These are phyloP conservation scores for Phlegmacium glaucopus DNA, from an alignment of 768 basidiomycete species.

Conservation along the genomic window DNA sequence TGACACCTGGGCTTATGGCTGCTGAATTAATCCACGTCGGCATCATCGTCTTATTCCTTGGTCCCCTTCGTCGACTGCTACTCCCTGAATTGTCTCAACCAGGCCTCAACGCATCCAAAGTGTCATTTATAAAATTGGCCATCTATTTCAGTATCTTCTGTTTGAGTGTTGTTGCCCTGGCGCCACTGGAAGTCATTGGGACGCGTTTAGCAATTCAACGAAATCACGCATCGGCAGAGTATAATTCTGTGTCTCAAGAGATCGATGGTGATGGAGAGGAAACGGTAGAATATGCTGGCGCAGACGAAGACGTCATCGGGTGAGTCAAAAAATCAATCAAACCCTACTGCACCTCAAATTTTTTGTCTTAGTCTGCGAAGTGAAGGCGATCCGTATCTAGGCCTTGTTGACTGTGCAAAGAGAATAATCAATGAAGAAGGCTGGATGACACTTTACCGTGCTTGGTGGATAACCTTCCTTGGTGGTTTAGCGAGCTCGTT, in stretches of 20 bases:
- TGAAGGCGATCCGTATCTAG: slow-evolving; percentile 77
- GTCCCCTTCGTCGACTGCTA: slow-evolving; percentile 43
- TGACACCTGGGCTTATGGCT: slow-evolving; percentile 72
- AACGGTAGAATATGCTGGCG: slow-evolving; percentile 58
- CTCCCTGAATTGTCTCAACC: slow-evolving; percentile 36
- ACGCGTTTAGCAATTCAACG: slow-evolving; percentile 81
- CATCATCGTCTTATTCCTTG: slow-evolving; percentile 44
- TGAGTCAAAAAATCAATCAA: slow-evolving; percentile 28
- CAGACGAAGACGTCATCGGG: slow-evolving; percentile 86
- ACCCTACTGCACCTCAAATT: slow-evolving; percentile 3
- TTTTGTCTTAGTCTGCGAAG: slow-evolving; percentile 51
- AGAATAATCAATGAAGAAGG: slow-evolving; percentile 81
- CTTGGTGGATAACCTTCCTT: slow-evolving; percentile 81
- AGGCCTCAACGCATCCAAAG: slow-evolving; percentile 32
- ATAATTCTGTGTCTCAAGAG: slow-evolving; percentile 73
- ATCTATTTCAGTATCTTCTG: slow-evolving; percentile 57
- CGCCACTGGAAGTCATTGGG: slow-evolving; percentile 78
- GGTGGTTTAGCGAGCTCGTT: slow-evolving; percentile 59
- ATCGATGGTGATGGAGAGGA: slow-evolving; percentile 63
- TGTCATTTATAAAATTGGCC: slow-evolving; percentile 46
- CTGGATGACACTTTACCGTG: slow-evolving; percentile 67
- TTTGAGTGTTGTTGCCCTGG: slow-evolving; percentile 54
- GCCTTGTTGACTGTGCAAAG: slow-evolving; percentile 72
- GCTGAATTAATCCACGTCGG: slow-evolving; percentile 48
- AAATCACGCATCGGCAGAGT: slow-evolving; percentile 74